Evolutionary conservation across 2,329 filamentous ascomycete species (phyloP).

Genomic region (Penicillium palitans): DNA sequence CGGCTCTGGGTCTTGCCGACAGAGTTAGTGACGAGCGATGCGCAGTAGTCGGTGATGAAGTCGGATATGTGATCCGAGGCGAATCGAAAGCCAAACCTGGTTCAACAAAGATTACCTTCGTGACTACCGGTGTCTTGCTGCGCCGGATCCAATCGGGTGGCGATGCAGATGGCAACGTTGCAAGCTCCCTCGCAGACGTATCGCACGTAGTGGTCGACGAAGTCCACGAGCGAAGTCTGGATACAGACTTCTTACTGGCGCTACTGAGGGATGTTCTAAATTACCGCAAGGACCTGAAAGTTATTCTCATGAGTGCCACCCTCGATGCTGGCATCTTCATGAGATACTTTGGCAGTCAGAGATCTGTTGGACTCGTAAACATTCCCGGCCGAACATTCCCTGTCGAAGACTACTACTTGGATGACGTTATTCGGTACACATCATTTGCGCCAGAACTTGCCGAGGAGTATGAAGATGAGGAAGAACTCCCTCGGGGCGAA

Average conservation of each 20-base stretch:
- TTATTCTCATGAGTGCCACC: conserved; percentile 95
- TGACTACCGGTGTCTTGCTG: conserved; percentile 91
- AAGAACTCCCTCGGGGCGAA: conserved; percentile 46
- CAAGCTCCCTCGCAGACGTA: conserved; percentile 79
- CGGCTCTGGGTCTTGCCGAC: conserved; percentile 88
- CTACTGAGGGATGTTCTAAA: conserved; percentile 79
- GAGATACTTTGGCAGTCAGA: conserved; percentile 73
- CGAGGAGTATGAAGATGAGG: conserved; percentile 38
- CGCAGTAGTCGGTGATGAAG: conserved; percentile 75
- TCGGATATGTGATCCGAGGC: conserved; percentile 88
- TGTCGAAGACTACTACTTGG: conserved; percentile 84
- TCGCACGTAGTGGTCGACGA: conserved; percentile 96
- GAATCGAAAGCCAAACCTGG: conserved; percentile 73
- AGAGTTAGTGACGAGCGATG: conserved; percentile 92
- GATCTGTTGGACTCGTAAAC: conserved; percentile 75
- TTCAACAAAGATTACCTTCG: conserved; percentile 86
- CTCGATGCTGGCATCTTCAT: conserved; percentile 84
- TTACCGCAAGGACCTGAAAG: conserved; percentile 73
- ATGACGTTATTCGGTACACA: conserved; percentile 80
- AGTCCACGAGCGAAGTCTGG: conserved; percentile 90
- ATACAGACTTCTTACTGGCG: conserved; percentile 90
- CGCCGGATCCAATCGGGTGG: conserved; percentile 88
- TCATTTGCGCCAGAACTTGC: conserved; percentile 58
- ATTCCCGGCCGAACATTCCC: conserved; percentile 88
- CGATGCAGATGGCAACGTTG: conserved; percentile 74